Evolutionary conservation across 768 basidiomycete genomes (phyloP).

Genomic region (Scleroderma citrinum): DNA sequence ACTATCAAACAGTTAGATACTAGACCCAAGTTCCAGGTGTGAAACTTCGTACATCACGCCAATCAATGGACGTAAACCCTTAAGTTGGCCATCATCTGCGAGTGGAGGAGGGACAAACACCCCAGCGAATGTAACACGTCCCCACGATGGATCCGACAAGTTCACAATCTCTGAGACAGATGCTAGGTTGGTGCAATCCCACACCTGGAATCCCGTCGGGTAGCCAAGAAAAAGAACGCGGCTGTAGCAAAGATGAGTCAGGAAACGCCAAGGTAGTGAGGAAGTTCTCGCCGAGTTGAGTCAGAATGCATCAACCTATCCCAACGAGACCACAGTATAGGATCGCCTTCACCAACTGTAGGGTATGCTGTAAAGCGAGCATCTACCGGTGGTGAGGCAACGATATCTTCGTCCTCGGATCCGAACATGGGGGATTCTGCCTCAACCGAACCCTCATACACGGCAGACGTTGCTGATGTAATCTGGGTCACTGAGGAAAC

Average conservation of each 20-base stretch:
- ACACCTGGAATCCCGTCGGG: conserved; percentile 47
- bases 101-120: conserved; percentile 33
- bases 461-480: not conserved
- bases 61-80: conserved; percentile 29
- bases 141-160: conserved; percentile 34
- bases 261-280: not conserved
- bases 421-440: conserved; percentile 7
- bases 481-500: conserved; percentile 8
- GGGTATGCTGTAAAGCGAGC: conserved; percentile 22
- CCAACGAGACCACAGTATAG: conserved; percentile 30
- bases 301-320: conserved; percentile 18
- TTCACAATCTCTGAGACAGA: conserved; percentile 50
- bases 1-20: conserved; percentile 11
- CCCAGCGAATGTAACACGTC: conserved; percentile 32
- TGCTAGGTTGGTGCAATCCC: conserved; percentile 54
- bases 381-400: conserved; percentile 3
- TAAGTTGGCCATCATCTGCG: conserved; percentile 24
- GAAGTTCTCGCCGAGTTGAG: conserved; percentile 14
- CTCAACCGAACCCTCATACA: conserved; percentile 11
- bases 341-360: conserved; percentile 26
- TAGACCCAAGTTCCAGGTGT: not conserved
- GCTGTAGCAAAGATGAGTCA: conserved; percentile 17
- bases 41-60: conserved; percentile 28
- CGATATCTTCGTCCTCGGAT: conserved; percentile 21
- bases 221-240: conserved; percentile 52